These are phyloP conservation scores for Malus sylvestris DNA, from an alignment of 306 rosid genomes.

Conservation along the genomic window DNA sequence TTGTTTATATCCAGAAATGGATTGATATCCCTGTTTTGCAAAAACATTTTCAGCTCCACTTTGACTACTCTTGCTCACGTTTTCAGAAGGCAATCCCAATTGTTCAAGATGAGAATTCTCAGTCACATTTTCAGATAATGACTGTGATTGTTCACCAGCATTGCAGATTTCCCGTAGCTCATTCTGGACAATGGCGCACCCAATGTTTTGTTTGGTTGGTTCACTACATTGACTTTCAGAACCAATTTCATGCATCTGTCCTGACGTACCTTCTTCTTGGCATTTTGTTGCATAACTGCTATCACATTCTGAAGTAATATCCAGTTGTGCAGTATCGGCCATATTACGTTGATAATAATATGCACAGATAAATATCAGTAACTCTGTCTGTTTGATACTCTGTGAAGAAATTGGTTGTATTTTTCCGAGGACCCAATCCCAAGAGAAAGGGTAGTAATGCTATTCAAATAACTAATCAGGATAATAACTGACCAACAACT, in stretches of 20 bases:
- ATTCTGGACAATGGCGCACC: constrained; percentile 24
- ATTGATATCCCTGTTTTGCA: neutral
- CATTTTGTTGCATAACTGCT: constrained; percentile 26
- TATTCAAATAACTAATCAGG: neutral
- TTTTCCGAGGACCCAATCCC: neutral
- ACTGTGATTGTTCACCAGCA: constrained; percentile 21
- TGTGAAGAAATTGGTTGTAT: neutral
- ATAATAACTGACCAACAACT: neutral
- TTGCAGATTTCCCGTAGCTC: constrained; percentile 27
- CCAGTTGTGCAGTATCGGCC: constrained; percentile 28
- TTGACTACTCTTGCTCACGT: constrained; percentile 20
- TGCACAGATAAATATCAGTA: constrained; percentile 12
- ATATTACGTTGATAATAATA: constrained; percentile 20
- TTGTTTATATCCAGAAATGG: neutral
- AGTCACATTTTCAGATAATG: constrained; percentile 23
- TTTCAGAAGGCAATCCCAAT: constrained; percentile 17
- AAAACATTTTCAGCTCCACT: constrained; percentile 11
- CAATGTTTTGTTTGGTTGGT: constrained; percentile 27
- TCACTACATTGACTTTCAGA: constrained; percentile 29
- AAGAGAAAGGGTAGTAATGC: neutral
- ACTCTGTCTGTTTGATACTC: neutral
- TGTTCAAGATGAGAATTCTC: constrained; percentile 30
- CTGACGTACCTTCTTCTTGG: constrained; percentile 15
- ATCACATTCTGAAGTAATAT: constrained; percentile 20
- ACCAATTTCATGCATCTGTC: constrained; percentile 23